A percentile compares a stretch with the other conserved stretches of the same genome.
Conservation (phyloP, 2,329 filamentous ascomycete species). For the Exophiala calicioides region DNA sequence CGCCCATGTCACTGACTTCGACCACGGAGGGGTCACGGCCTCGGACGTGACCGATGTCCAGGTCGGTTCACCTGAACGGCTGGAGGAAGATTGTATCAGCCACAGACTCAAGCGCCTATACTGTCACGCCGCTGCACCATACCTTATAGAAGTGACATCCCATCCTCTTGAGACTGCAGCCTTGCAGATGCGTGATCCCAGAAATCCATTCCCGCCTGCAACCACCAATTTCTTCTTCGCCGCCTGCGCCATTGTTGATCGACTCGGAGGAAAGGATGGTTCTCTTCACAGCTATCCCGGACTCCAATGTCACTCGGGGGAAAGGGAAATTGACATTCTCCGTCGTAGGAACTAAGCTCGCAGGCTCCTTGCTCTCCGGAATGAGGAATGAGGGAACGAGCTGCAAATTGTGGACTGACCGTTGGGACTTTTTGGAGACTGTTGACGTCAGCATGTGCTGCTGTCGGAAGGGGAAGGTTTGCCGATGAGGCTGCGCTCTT, state of each 20-base stretch:
- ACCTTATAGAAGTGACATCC: conserved; percentile 93
- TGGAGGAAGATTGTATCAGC: too few species aligned
- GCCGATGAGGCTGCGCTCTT: conserved; percentile 10
- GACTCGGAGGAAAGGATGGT: background rate
- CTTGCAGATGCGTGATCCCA: conserved; percentile 85
- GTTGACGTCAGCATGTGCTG: conserved; percentile 19
- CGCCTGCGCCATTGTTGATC: conserved; percentile 19
- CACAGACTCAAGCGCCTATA: too few species aligned
- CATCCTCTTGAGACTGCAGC: conserved; percentile 81
- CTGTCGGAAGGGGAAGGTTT: conserved; percentile 15
- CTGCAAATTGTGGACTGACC: conserved; percentile 17
- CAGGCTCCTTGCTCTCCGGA: too few species aligned
- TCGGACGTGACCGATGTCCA: conserved; percentile 81
- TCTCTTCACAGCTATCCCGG: background rate
- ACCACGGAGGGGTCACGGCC: conserved; percentile 73
- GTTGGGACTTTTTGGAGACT: conserved; percentile 17
- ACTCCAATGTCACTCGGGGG: background rate
- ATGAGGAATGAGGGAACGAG: too few species aligned
- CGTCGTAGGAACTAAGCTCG: too few species aligned
- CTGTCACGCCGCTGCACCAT: too few species aligned
- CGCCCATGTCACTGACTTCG: conserved; percentile 80
- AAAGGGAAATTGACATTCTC: too few species aligned
- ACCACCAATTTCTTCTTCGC: conserved; percentile 80
- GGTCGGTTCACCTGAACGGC: conserved; percentile 83
- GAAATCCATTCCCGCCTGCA: conserved; percentile 89